Evolutionary conservation across 306 rosid species (phyloP).

Genomic region (Glycyrrhiza uralensis): DNA sequence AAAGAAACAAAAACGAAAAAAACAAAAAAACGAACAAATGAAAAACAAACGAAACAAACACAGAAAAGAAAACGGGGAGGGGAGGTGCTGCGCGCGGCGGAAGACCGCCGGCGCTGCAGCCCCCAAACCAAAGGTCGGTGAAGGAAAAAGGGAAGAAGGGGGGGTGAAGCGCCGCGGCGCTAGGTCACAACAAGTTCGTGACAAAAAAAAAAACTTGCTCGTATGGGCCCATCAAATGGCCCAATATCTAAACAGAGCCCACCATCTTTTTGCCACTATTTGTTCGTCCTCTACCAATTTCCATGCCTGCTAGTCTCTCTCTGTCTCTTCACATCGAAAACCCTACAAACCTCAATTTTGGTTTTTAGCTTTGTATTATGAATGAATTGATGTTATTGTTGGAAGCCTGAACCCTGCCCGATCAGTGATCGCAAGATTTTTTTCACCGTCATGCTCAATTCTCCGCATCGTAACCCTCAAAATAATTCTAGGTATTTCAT

Average conservation of each 20-base stretch:
- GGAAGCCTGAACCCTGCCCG: background rate
- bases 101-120: too few relatives aligned
- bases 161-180: too few relatives aligned
- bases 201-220: too few relatives aligned
- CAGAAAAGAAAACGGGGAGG: too few relatives aligned
- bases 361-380: background rate
- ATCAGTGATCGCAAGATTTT: background rate
- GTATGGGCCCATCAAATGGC: too few relatives aligned
- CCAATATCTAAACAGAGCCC: background rate
- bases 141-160: too few relatives aligned
- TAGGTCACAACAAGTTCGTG: too few relatives aligned
- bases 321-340: background rate
- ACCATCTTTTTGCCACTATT: background rate
- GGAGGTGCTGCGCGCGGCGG: too few relatives aligned
- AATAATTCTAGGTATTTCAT: conserved; percentile 5
- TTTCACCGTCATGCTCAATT: background rate
- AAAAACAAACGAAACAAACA: too few relatives aligned
- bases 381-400: background rate
- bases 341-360: background rate
- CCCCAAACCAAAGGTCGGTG: too few relatives aligned
- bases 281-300: background rate
- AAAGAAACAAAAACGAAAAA: too few relatives aligned
- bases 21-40: too few relatives aligned
- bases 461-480: background rate
- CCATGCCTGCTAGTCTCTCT: background rate